Base-by-base conservation (phyloP, 1,284 basidiomycete species). In the Lignosus rhinocerotis region DNA sequence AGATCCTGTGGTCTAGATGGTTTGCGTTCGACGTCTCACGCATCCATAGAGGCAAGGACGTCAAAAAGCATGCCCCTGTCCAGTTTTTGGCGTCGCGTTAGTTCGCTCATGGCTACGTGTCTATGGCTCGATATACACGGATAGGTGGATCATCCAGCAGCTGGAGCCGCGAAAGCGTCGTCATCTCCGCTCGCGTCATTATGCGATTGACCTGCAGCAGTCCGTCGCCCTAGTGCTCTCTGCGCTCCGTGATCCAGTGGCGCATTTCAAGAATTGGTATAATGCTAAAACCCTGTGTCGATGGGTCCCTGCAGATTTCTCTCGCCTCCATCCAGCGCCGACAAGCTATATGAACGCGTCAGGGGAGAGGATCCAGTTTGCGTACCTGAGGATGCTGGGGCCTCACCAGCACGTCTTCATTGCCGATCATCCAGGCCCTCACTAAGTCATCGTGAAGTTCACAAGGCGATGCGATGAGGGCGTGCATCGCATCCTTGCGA, bases 401-500 rank as follows among this genome's bases (percentile, higher is more conserved):
- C 33, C 12, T 3, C n/a, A 21, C 12, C 16, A 31, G 1, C 32
- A 43, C n/a, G 17, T 43, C 41, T 43, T 16, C n/a, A 1, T 17
- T 1, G 19, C n/a, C n/a, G n/a, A 43, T 11, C 41, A 11, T 17
- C 46, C 16, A 4, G 19, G 34, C 30, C 10, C 46, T 8, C n/a
- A 43, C 19, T 21, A 2, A 3, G 17, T 58, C 33, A 21, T 53
- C 6, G 51, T 58, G 44, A 58, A 58, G 38, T 58, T 58, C 50
- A 34, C 56, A 7, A 45, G 11, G 7, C 6, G n/a, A 3, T 58
- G 53, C 38, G 21, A 31, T 9, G 44, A 36, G 1, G 49, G 53
- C 5, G 56, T 17, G 11, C 56, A 58, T 30, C 41, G 44, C 6
- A 38, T 58, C 6, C 56, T 58, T 17, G 56, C 43, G 0, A 16